Percentiles rank a stretch among this genome's conserved stretches.
Evolutionary conservation across 805 yeast species (phyloP).

Genomic region (Ogataea neopini): DNA sequence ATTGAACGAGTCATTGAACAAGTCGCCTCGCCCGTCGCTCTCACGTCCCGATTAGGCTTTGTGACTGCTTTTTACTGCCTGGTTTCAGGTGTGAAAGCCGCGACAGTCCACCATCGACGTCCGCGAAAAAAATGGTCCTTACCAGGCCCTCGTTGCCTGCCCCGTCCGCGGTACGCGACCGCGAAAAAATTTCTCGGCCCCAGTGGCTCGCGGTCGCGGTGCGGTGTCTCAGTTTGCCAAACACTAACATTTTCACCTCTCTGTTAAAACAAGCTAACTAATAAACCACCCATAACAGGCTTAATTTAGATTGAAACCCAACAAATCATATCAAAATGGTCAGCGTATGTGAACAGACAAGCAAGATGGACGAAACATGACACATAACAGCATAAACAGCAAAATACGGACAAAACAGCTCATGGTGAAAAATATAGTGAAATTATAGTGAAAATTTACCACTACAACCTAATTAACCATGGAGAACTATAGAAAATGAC

Average conservation of each 20-base stretch:
- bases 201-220: no score
- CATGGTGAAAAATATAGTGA: not conserved
- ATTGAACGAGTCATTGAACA: no score
- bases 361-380: not conserved
- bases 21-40: no score
- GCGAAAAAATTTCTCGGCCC: conserved; percentile 4
- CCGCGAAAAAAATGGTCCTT: not conserved
- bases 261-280: not conserved
- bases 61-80: conserved; percentile 21
- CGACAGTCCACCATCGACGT: not conserved
- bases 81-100: conserved; percentile 15
- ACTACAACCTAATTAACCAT: no score
- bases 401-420: not conserved
- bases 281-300: not conserved
- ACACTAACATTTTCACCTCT: not conserved
- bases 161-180: not conserved
- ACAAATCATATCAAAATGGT: conserved; percentile 6
- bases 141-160: no score
- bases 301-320: not conserved
- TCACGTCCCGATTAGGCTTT: not conserved
- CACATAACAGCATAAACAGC: not conserved
- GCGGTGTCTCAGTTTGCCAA: no score
- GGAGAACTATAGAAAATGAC: no score
- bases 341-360: conserved; percentile 6
- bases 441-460: not conserved